Evolutionary conservation across 2,329 filamentous ascomycete species (phyloP).

Genomic region (Pseudodiploospora longispora): DNA sequence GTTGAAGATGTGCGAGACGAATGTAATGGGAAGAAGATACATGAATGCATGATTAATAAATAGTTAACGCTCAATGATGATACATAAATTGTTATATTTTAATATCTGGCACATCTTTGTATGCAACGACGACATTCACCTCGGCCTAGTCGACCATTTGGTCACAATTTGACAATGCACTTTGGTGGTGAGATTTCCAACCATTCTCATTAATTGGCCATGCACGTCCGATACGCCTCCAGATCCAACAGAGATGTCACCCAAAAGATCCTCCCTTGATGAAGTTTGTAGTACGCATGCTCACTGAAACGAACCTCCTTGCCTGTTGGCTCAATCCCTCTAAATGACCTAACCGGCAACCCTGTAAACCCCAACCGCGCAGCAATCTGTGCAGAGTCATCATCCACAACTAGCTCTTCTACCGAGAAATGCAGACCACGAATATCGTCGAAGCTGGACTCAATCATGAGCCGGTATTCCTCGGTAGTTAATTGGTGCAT

Average conservation of each 20-base stretch:
- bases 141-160: too few relatives aligned
- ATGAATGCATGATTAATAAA: too few relatives aligned
- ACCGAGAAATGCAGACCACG: constrained; percentile 19
- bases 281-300: constrained; percentile 26
- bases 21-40: too few relatives aligned
- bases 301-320: constrained; percentile 21
- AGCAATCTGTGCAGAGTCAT: constrained; percentile 22
- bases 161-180: not conserved
- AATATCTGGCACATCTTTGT: too few relatives aligned
- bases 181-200: not conserved
- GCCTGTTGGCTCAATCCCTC: constrained; percentile 21
- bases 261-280: constrained; percentile 22
- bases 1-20: too few relatives aligned
- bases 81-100: too few relatives aligned
- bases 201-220: not conserved
- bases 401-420: constrained; percentile 21
- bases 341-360: constrained; percentile 17
- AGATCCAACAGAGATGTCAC: constrained; percentile 28
- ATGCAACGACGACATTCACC: too few relatives aligned
- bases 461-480: constrained; percentile 21
- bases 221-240: constrained; percentile 14
- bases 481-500: constrained; percentile 12
- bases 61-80: too few relatives aligned
- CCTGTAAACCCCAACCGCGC: constrained; percentile 23
- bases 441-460: constrained; percentile 19